Percentiles rank a stretch among this genome's conserved stretches.
Conservation (phyloP, 768 basidiomycete species). For the Polyporus arcularius region DNA sequence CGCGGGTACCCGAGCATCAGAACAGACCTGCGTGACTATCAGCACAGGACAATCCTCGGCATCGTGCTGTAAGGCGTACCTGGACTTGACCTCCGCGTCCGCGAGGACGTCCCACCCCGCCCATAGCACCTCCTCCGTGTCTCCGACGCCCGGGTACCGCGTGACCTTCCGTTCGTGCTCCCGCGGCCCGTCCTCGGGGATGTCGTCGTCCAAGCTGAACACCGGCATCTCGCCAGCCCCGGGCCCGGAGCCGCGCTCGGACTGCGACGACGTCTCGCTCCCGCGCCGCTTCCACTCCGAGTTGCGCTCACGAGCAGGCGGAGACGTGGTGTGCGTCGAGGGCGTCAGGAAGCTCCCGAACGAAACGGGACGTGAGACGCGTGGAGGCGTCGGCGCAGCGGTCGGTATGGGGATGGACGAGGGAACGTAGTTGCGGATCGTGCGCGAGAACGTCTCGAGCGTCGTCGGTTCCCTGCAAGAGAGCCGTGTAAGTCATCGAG, state of each 20-base stretch:
- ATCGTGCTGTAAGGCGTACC: conserved; percentile 23
- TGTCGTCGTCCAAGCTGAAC: conserved; percentile 31
- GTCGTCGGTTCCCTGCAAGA: conserved; percentile 46
- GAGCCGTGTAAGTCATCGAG: not conserved
- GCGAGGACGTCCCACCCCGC: conserved; percentile 44
- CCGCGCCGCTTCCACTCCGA: conserved; percentile 19
- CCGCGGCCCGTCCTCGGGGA: conserved; percentile 15
- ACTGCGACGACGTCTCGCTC: conserved; percentile 16
- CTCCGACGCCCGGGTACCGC: conserved; percentile 30
- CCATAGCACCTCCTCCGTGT: conserved; percentile 43
- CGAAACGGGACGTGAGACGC: conserved; percentile 50
- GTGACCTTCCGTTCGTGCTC: conserved; percentile 15
- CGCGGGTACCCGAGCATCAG: conserved; percentile 55
- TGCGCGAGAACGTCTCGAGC: conserved; percentile 52
- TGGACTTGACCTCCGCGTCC: conserved; percentile 7
- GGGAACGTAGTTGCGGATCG: conserved; percentile 56
- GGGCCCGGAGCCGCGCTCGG: not conserved
- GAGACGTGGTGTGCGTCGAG: conserved; percentile 13
- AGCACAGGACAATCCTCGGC: not conserved
- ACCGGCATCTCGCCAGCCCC: conserved; percentile 18
- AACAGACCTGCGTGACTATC: conserved; percentile 23
- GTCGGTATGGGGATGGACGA: conserved; percentile 50
- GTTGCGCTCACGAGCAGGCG: conserved; percentile 14
- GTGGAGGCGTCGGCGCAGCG: conserved; percentile 49
- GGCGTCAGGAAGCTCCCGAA: conserved; percentile 46